Conservation (phyloP, 2,329 filamentous ascomycete species). For the Falciphora oryzae region DNA sequence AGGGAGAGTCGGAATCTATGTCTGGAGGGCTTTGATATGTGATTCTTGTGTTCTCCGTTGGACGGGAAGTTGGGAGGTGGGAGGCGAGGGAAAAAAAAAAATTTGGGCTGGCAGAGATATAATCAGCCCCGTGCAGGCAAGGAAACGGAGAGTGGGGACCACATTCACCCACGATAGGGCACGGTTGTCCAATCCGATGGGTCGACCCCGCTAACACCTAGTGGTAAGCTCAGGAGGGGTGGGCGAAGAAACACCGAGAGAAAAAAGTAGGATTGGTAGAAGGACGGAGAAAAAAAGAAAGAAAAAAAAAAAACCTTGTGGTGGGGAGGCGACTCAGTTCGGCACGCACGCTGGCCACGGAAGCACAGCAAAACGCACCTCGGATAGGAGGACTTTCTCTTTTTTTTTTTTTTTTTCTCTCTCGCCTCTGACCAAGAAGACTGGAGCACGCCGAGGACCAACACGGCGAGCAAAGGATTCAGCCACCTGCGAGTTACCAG, state of each 20-base stretch:
- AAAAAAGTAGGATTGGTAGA: not conserved
- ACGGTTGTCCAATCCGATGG: slow-evolving; percentile 10
- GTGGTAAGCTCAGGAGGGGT: not conserved
- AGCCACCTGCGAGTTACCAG: not conserved
- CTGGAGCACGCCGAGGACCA: not conserved
- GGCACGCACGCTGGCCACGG: not conserved
- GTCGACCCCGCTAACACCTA: slow-evolving; percentile 6
- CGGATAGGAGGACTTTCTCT: too few species aligned
- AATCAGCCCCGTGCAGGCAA: slow-evolving; percentile 6
- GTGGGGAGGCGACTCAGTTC: slow-evolving; percentile 1
- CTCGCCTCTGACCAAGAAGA: not conserved
- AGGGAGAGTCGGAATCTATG: slow-evolving; percentile 10
- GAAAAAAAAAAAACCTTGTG: slow-evolving; percentile 5
- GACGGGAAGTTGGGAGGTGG: slow-evolving; percentile 6
- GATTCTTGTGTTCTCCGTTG: slow-evolving; percentile 11
- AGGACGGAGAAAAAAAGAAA: slow-evolving; percentile 7
- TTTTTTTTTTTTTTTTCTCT: not conserved
- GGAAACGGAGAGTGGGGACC: slow-evolving; percentile 8
- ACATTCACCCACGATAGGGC: slow-evolving; percentile 7
- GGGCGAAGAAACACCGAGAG: too few species aligned
- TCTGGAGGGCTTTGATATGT: slow-evolving; percentile 1
- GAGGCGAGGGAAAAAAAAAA: slow-evolving; percentile 12
- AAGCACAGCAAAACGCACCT: not conserved
- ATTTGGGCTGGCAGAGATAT: slow-evolving; percentile 10
- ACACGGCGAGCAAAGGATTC: not conserved